Evolutionary conservation across 768 basidiomycete species (phyloP).

Genomic region (Lactarius trivialis): DNA sequence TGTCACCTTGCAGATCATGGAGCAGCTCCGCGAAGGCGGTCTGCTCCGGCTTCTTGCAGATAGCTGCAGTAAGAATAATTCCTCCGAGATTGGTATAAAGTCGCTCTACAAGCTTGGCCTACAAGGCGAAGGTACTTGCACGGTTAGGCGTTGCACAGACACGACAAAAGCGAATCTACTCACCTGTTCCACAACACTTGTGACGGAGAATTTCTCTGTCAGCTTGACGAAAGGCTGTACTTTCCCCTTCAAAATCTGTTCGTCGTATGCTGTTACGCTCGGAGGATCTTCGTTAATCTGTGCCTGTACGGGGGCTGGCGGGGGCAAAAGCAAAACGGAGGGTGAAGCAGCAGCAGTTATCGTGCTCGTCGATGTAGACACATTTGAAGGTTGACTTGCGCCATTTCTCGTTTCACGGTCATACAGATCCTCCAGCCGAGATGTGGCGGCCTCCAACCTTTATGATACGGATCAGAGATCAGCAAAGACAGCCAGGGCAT

Average conservation of each 20-base stretch:
- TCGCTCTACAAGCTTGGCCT: conserved; percentile 66
- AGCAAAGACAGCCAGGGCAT: not conserved
- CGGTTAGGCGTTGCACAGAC: not conserved
- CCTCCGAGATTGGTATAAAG: conserved; percentile 63
- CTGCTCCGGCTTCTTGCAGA: conserved; percentile 76
- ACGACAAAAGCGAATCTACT: conserved; percentile 24
- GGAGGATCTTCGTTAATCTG: conserved; percentile 40
- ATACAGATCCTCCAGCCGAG: conserved; percentile 87
- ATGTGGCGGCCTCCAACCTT: conserved; percentile 89
- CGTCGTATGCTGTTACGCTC: conserved; percentile 67
- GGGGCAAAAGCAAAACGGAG: conserved; percentile 32
- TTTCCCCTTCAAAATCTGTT: conserved; percentile 63
- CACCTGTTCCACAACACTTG: conserved; percentile 76
- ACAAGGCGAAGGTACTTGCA: not conserved
- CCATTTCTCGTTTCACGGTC: conserved; percentile 28
- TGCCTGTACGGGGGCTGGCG: conserved; percentile 33
- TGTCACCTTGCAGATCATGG: conserved; percentile 58
- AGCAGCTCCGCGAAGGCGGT: conserved; percentile 52
- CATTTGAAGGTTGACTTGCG: conserved; percentile 24
- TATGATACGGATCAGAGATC: not conserved
- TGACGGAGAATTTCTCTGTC: conserved; percentile 61
- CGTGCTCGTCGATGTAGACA: conserved; percentile 29
- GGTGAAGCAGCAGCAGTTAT: conserved; percentile 31
- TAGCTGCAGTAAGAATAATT: conserved; percentile 58
- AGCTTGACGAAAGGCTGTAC: conserved; percentile 69